Evolutionary conservation across 2,329 filamentous ascomycete species (phyloP), one percentile per base, ranked within the genome.

Genomic region (Alternaria consortialis): DNA sequence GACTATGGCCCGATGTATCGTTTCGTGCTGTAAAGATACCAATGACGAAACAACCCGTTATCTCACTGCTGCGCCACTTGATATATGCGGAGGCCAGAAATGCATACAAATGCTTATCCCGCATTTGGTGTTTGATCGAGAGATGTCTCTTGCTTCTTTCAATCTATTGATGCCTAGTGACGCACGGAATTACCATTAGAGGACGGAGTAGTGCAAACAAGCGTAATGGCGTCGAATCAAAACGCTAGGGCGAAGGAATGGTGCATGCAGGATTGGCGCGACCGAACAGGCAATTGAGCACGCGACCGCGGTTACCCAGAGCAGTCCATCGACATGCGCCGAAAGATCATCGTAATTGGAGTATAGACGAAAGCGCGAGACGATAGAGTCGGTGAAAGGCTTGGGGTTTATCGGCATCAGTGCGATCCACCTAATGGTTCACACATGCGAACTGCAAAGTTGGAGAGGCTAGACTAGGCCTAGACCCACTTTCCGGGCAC

Each of bases 1-100:
- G 76, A 78, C 37, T 77, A 76, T 48, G 75, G 76, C 6, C 76
- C 75, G 1, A 48, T 63, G 43, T 78, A 74, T 48, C 64, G 75
- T 43, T 75, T 75, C 51, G 75, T 76, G 0, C 44, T 79, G 64
- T 77, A 68, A 53, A 68, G 50, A 25, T 53, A 13, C 37, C 51
- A 53, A 53, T 53, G 5, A n/a, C 13, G 23, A 53, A 42, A 15
- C 17, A 43, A 32, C 37, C 29, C 29, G 51, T 43, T 34, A 53
- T 42, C 37, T 17, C 20, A 32, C 5, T 43, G 29, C 27, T 13
- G 23, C 9, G 27, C 50, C 29, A 34, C 29, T 34, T 20, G 50
- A 40, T 32, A 39, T 39, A 15, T 13, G 31, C n/a, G 11, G 23
- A 39, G n/a, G 48, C 20, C 34, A 29, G 34, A 23, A 34, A 25